Evolutionary conservation across 768 basidiomycete genomes (phyloP).

Genomic region (Tricholoma bakamatsutake): DNA sequence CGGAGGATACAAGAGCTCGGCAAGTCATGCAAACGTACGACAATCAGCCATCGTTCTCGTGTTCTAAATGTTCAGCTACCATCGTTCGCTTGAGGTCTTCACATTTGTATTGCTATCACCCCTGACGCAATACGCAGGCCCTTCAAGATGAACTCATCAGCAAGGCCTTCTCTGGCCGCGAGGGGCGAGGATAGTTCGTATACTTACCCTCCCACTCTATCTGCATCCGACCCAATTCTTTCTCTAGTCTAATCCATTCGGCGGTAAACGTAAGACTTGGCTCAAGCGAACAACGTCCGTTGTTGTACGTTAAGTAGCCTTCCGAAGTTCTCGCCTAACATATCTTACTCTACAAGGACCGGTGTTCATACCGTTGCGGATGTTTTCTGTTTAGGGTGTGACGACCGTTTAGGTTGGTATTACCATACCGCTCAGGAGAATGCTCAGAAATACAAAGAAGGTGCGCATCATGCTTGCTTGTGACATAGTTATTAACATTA

Average conservation of each 20-base stretch:
- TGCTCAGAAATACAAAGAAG: conserved; percentile 84
- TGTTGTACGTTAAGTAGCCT: conserved; percentile 42
- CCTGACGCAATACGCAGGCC: conserved; percentile 35
- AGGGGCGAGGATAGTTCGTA: conserved; percentile 75
- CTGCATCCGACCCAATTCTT: background rate
- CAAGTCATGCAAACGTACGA: conserved; percentile 58
- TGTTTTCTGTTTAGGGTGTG: conserved; percentile 73
- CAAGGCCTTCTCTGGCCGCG: conserved; percentile 79
- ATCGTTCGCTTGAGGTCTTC: conserved; percentile 42
- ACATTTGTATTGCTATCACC: background rate
- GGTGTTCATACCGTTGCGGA: conserved; percentile 81
- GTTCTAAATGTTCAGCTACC: conserved; percentile 62
- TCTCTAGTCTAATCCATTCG: conserved; percentile 65
- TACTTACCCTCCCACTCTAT: background rate
- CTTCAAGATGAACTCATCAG: conserved; percentile 83
- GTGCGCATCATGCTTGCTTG: conserved; percentile 27
- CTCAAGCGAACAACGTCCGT: conserved; percentile 63
- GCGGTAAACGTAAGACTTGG: conserved; percentile 73
- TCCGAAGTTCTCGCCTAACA: conserved; percentile 2
- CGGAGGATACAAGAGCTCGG: conserved; percentile 5
- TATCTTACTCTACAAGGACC: conserved; percentile 39
- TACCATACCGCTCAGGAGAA: conserved; percentile 75
- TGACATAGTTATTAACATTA: background rate
- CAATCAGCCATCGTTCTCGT: conserved; percentile 64
- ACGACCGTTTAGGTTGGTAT: conserved; percentile 76